Conservation (phyloP, 139 green algal genomes). For the Volvox africanus region DNA sequence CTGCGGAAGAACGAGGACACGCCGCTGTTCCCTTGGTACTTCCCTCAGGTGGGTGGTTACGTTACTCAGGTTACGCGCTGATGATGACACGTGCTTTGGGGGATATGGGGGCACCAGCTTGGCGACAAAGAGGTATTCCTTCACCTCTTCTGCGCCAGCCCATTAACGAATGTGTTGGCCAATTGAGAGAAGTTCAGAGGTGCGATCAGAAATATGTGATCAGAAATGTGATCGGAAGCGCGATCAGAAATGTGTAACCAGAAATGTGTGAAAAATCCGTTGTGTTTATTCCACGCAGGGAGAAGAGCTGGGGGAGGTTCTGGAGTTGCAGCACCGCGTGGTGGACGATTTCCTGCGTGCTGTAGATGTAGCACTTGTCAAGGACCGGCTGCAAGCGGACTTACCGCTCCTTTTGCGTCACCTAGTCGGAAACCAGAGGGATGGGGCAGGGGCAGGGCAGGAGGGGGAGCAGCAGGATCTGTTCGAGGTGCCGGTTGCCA, state of each 20-base stretch:
- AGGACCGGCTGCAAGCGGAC: constrained; percentile 13
- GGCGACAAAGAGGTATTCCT: too few species aligned
- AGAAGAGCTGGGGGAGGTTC: background rate
- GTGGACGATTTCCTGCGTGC: constrained; percentile 15
- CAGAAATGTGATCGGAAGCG: too few species aligned
- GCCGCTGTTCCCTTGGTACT: constrained; percentile 31
- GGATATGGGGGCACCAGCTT: too few species aligned
- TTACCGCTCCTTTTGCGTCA: background rate
- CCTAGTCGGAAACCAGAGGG: background rate
- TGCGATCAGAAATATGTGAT: too few species aligned
- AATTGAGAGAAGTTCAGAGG: too few species aligned
- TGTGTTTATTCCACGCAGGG: background rate
- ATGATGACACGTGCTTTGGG: too few species aligned
- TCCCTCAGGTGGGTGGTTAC: constrained; percentile 2
- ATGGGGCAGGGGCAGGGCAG: background rate
- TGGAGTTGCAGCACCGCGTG: background rate
- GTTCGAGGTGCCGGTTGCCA: background rate
- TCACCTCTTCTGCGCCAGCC: too few species aligned
- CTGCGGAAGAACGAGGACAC: constrained; percentile 15
- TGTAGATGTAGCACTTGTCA: background rate
- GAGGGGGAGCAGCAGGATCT: background rate
- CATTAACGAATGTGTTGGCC: too few species aligned
- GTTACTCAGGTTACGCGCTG: too few species aligned
- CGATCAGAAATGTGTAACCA: too few species aligned
- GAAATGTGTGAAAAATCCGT: too few species aligned